phyloP scores from a whole-genome alignment of 805 yeast genomes.

The Ogataea trehalophila region DNA sequence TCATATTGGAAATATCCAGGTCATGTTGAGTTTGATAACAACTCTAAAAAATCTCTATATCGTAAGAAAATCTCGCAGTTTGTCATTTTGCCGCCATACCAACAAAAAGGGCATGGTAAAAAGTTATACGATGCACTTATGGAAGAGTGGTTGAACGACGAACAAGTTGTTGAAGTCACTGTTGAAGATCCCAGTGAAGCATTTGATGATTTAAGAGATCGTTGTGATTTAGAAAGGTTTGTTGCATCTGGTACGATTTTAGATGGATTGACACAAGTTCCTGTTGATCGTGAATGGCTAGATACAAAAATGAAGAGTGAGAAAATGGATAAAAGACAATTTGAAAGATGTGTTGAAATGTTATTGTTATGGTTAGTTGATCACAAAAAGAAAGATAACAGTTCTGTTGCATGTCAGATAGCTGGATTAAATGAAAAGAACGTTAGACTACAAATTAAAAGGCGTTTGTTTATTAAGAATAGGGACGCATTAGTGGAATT shows the following conservation, averaged over 20 bases:
- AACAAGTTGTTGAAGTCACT: slow-evolving; percentile 60
- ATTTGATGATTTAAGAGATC: slow-evolving; percentile 86
- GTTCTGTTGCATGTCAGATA: slow-evolving; percentile 6
- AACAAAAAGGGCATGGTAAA: slow-evolving; percentile 68
- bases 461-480: slow-evolving; percentile 72
- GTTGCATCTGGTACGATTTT: slow-evolving; percentile 29
- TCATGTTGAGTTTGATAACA: slow-evolving; percentile 40
- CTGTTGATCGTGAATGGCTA: slow-evolving; percentile 35
- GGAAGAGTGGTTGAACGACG: slow-evolving; percentile 50
- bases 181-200: slow-evolving; percentile 94
- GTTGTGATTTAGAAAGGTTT: slow-evolving; percentile 62
- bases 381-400: slow-evolving; percentile 16
- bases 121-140: slow-evolving; percentile 54
- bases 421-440: slow-evolving; percentile 28
- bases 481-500: slow-evolving; percentile 68
- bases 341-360: slow-evolving; percentile 76
- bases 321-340: slow-evolving; percentile 75
- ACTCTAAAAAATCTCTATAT: slow-evolving; percentile 20
- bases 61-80: slow-evolving; percentile 87
- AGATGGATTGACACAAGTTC: slow-evolving; percentile 22
- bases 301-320: slow-evolving; percentile 31
- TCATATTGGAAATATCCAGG: slow-evolving; percentile 75
- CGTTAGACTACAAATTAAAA: slow-evolving; percentile 61
- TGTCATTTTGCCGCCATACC: slow-evolving; percentile 78
- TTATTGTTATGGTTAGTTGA: slow-evolving; percentile 40